Evolutionary conservation across 257 asterid species (phyloP).

Genomic region (Thymus mandschuricus): DNA sequence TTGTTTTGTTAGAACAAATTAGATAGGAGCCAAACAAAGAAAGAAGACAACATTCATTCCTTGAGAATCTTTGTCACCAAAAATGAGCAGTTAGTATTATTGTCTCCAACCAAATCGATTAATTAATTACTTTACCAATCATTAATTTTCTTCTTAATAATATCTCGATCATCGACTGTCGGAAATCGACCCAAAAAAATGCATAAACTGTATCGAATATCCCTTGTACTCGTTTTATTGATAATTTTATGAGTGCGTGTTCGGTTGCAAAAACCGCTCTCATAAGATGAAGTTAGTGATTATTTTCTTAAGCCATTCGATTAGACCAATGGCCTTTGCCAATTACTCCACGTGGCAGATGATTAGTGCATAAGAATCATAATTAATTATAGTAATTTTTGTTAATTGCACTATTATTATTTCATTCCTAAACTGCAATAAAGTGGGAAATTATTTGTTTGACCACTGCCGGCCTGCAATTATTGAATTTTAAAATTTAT

Average conservation of each 20-base stretch:
- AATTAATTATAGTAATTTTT: neutral
- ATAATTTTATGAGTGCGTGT: slow-evolving; percentile 5
- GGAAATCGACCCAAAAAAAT: neutral
- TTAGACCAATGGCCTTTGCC: slow-evolving; percentile 24
- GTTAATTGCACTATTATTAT: neutral
- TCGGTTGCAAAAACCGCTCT: slow-evolving; percentile 13
- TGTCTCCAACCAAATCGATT: slow-evolving; percentile 2
- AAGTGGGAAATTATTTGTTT: slow-evolving; percentile 22
- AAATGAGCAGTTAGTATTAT: slow-evolving; percentile 9
- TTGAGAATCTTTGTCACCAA: slow-evolving; percentile 36
- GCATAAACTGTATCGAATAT: no score
- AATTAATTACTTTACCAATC: neutral
- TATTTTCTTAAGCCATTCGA: slow-evolving; percentile 20
- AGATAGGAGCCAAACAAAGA: neutral
- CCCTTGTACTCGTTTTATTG: no score
- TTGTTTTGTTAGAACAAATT: neutral
- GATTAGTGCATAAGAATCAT: slow-evolving; percentile 16
- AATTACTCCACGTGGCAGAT: slow-evolving; percentile 40
- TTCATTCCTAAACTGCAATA: neutral
- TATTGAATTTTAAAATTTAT: slow-evolving; percentile 13
- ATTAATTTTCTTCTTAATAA: neutral
- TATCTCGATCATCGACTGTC: neutral
- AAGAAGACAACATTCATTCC: slow-evolving; percentile 7
- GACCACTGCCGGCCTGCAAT: slow-evolving; percentile 35
- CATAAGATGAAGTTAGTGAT: slow-evolving; percentile 9